Evolutionary conservation across 2,329 filamentous ascomycete species (phyloP), one percentile per base, ranked within the genome.

Genomic region (Aspergillus aculeatinus): DNA sequence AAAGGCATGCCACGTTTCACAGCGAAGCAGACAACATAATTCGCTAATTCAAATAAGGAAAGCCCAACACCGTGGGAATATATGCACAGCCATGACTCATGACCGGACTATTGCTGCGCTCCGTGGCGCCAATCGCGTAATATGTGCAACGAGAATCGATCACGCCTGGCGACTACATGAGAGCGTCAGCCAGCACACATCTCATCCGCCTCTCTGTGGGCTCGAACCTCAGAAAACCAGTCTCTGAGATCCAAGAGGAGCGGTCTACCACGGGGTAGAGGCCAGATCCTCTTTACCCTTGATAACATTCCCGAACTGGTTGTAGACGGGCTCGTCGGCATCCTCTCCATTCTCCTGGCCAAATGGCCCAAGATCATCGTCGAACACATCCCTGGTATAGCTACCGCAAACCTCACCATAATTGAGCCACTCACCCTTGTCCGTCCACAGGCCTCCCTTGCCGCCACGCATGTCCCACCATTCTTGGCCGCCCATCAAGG

Each of bases 381-480:
- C 69, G 63, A 85, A 85, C 0, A 83, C 68, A 35, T 76, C 75
- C 7, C 76, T 72, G 33, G 80, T 78, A 23, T 78, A 71, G 2
- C 78, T 76, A 12, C 72, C 70, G 31, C 81, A 83, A 5, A 83
- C 74, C 25, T 83, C 80, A 6, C 74, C 75, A 72, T 81, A 82
- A 0, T 76, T 75, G 23, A 82, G 60, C 82, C 82, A 85, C 42
- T 76, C 73, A 21, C 75, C 75, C n/a, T 74, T 71, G 12, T 77
- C 79, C 0, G 82, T 83, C 83, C 83, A 85, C 3, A 83, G 70
- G 7, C 83, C 83, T 3, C 82, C 82, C n/a, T 75, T 76, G 0
- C 82, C 82, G 10, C 82, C 82, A 14, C 81, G 77, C 57, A 74
- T 68, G 64, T 84, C 80, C 80, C 81, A 82, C 69, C 75, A 76